Evolutionary conservation across 2,329 filamentous ascomycete genomes (phyloP).

Genomic region (Colletotrichum cuscutae): DNA sequence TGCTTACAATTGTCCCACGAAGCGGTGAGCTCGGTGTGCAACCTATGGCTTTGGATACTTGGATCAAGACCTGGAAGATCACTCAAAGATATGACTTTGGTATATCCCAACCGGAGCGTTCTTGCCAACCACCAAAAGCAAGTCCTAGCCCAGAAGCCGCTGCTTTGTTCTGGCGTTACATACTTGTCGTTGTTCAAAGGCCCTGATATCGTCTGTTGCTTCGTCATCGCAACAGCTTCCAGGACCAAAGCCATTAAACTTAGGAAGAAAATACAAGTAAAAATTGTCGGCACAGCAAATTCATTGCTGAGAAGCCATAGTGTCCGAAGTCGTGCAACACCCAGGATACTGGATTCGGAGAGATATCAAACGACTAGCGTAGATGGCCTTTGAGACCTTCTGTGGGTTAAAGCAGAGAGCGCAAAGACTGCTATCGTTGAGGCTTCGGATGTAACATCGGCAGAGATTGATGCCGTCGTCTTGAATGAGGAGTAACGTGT

Average conservation of each 20-base stretch:
- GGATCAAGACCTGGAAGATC: conserved; percentile 16
- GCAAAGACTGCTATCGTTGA: conserved; percentile 29
- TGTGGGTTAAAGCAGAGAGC: conserved; percentile 37
- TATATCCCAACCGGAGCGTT: conserved; percentile 11
- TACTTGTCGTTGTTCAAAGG: neutral
- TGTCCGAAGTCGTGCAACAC: conserved; percentile 30
- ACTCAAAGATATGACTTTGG: conserved; percentile 8
- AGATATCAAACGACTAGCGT: conserved; percentile 40
- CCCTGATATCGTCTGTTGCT: neutral
- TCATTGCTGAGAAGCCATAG: neutral
- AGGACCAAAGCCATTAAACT: neutral
- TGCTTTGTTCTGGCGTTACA: neutral
- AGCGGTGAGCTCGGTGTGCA: neutral
- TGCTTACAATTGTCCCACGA: conserved; percentile 37
- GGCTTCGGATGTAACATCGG: conserved; percentile 35
- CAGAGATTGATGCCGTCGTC: conserved; percentile 36
- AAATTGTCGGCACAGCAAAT: neutral
- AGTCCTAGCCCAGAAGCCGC: conserved; percentile 27
- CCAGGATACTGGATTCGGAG: conserved; percentile 34
- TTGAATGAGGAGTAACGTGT: neutral
- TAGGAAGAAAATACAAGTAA: neutral
- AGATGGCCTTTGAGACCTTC: conserved; percentile 38
- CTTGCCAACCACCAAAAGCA: conserved; percentile 21
- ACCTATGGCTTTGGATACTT: neutral
- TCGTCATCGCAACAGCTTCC: conserved; percentile 9